A percentile compares a stretch with the other conserved stretches of the same genome.
Evolutionary conservation across 371 early-diverging fungal genomes (phyloP).

Genomic region (Mortierella sp.): DNA sequence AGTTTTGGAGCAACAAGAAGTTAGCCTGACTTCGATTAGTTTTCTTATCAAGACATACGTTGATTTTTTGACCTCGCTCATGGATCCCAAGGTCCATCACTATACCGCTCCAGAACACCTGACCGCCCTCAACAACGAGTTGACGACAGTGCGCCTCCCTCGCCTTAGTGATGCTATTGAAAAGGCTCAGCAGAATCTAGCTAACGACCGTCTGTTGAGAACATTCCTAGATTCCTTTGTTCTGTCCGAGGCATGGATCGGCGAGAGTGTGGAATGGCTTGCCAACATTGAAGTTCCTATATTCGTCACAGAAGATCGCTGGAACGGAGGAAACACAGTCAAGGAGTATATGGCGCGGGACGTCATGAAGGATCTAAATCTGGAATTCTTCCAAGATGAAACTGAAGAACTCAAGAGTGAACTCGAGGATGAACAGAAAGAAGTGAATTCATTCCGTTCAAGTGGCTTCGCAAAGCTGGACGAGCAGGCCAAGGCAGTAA

Average conservation of each 20-base stretch:
- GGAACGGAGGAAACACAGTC: constrained; percentile 43
- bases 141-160: constrained; percentile 41
- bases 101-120: constrained; percentile 49
- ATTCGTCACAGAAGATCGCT: constrained; percentile 42
- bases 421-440: constrained; percentile 42
- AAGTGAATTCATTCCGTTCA: constrained; percentile 44
- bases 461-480: constrained; percentile 46
- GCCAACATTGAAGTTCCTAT: constrained; percentile 43
- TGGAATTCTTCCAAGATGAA: constrained; percentile 32
- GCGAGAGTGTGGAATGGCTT: constrained; percentile 54
- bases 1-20: constrained; percentile 48
- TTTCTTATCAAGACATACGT: constrained; percentile 52
- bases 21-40: constrained; percentile 47
- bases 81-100: constrained; percentile 57
- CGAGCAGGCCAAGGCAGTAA: constrained; percentile 45
- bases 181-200: constrained; percentile 41
- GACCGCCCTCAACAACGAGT: constrained; percentile 48
- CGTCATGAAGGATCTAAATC: constrained; percentile 23
- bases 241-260: constrained; percentile 52
- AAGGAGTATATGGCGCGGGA: constrained; percentile 40
- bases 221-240: constrained; percentile 41
- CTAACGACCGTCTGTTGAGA: constrained; percentile 47
- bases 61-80: constrained; percentile 52
- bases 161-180: constrained; percentile 41
- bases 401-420: constrained; percentile 36